These are phyloP conservation scores for Rhizophora mangle DNA, from an alignment of 345 rosid species.

Conservation along the genomic window DNA sequence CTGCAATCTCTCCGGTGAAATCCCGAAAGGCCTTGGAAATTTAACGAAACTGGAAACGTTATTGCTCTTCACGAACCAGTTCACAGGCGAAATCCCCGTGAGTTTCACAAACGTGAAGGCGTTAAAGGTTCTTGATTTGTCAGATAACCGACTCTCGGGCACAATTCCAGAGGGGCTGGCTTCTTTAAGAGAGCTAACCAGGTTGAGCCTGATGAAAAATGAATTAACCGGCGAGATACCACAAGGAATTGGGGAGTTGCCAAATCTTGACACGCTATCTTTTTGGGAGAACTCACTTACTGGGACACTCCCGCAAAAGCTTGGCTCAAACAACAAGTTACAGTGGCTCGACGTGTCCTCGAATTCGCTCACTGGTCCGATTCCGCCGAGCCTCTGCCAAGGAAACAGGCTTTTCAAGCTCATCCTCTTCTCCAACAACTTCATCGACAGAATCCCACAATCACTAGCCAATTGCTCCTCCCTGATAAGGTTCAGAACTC, in stretches of 20 bases:
- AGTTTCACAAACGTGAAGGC: conserved; percentile 49
- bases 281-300: conserved; percentile 74
- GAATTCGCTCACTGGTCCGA: conserved; percentile 64
- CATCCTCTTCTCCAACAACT: conserved; percentile 76
- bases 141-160: conserved; percentile 67
- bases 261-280: conserved; percentile 46
- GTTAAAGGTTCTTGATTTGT: conserved; percentile 58
- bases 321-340: conserved; percentile 69
- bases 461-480: conserved; percentile 58
- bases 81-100: conserved; percentile 67
- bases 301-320: conserved; percentile 65
- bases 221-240: conserved; percentile 63
- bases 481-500: conserved; percentile 59
- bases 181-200: conserved; percentile 48
- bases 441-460: conserved; percentile 47
- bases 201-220: conserved; percentile 63
- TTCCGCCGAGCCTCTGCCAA: conserved; percentile 69
- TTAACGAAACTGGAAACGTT: conserved; percentile 54
- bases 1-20: conserved; percentile 61
- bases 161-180: conserved; percentile 53
- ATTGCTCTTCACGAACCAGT: conserved; percentile 49
- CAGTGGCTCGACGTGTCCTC: conserved; percentile 63
- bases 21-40: conserved; percentile 59
- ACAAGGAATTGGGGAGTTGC: conserved; percentile 54
- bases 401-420: conserved; percentile 77